phyloP scores from a whole-genome alignment of 148 eudicot genomes.

The Amaranthus hypochondriacus region DNA sequence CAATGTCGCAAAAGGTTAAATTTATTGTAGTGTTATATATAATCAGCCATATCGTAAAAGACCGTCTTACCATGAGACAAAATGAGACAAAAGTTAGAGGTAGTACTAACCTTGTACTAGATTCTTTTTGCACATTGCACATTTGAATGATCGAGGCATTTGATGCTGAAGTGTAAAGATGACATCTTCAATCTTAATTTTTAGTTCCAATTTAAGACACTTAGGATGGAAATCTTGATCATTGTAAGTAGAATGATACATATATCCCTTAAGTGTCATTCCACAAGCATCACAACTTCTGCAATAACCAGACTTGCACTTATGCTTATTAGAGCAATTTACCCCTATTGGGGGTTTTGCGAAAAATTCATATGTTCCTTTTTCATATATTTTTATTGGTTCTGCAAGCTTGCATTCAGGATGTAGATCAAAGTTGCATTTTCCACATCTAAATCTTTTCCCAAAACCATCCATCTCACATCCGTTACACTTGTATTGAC shows the following conservation, averaged over 20 bases:
- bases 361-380: background rate
- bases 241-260: slow-evolving; percentile 5
- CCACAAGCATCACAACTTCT: slow-evolving; percentile 25
- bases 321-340: background rate
- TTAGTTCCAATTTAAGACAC: slow-evolving; percentile 9
- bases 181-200: slow-evolving; percentile 12
- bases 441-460: background rate
- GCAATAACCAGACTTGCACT: background rate
- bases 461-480: slow-evolving; percentile 12
- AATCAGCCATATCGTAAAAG: too few relatives aligned
- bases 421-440: slow-evolving; percentile 3
- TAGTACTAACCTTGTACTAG: slow-evolving; percentile 1
- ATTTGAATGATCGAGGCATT: background rate
- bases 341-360: background rate
- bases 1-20: too few relatives aligned
- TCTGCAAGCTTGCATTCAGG: background rate
- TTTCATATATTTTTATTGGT: background rate
- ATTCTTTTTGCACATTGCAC: slow-evolving; percentile 5
- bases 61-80: too few relatives aligned
- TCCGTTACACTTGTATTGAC: slow-evolving; percentile 9
- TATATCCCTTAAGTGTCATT: slow-evolving; percentile 18
- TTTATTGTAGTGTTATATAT: too few relatives aligned
- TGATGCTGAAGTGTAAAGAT: slow-evolving; percentile 11
- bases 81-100: too few relatives aligned
- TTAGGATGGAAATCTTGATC: slow-evolving; percentile 22